A percentile compares a stretch with the other conserved stretches of the same genome.
phyloP scores from a whole-genome alignment of 2,329 filamentous ascomycete genomes.

The Pseudogymnoascus sp. region DNA sequence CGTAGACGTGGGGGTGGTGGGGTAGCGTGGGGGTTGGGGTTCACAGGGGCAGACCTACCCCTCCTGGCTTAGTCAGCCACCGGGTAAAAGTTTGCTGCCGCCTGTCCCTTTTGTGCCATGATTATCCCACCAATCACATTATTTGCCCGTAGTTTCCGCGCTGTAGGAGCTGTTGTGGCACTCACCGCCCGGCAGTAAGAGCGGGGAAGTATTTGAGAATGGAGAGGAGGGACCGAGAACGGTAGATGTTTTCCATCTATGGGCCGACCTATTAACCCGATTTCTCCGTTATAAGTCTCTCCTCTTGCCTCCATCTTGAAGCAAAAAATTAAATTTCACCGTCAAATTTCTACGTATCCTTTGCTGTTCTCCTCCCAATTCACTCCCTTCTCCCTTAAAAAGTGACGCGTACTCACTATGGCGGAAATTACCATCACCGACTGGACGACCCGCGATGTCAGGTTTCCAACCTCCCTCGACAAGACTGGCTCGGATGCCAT shows the following conservation, averaged over 20 bases:
- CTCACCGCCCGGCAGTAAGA: conserved; percentile 9
- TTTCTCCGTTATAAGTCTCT: conserved; percentile 5
- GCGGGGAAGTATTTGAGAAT: conserved; percentile 9
- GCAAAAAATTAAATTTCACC: neutral
- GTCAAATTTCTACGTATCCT: neutral
- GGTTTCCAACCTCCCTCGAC: conserved; percentile 85
- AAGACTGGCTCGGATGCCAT: conserved; percentile 96
- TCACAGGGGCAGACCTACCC: neutral
- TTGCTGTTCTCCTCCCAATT: neutral
- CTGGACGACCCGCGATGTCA: conserved; percentile 65
- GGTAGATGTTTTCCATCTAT: conserved; percentile 1
- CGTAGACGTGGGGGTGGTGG: neutral
- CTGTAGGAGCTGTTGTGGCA: neutral
- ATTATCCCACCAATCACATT: conserved; percentile 2
- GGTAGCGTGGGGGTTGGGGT: conserved; percentile 1
- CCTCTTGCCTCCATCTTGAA: neutral
- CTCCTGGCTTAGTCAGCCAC: neutral
- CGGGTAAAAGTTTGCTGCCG: neutral
- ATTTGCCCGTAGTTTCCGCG: neutral
- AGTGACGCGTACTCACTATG: conserved; percentile 29
- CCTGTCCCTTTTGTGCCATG: neutral
- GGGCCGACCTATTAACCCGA: neutral
- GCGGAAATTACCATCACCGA: conserved; percentile 63
- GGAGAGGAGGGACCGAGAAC: neutral
- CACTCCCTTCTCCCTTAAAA: neutral